phyloP scores from a whole-genome alignment of 768 basidiomycete genomes.

The Rhizopogon vesiculosus region DNA sequence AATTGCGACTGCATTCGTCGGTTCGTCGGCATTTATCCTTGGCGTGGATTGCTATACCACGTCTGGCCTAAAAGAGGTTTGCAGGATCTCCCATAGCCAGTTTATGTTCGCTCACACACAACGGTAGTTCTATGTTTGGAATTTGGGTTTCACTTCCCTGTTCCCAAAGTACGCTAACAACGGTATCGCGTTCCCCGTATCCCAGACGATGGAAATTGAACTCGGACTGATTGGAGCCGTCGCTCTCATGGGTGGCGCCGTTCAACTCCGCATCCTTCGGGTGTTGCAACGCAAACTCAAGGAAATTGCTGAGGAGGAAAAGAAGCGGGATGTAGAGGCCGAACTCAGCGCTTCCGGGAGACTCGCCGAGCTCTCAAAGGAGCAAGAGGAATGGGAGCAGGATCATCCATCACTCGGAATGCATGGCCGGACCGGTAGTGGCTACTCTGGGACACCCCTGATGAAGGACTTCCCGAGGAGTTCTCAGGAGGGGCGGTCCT shows the following conservation, averaged over 20 bases:
- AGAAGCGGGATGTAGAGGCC: conserved; percentile 66
- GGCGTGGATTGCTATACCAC: conserved; percentile 94
- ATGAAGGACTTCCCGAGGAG: conserved; percentile 62
- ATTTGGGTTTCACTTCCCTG: conserved; percentile 77
- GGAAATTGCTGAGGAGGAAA: conserved; percentile 75
- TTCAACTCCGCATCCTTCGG: conserved; percentile 83
- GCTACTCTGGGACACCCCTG: conserved; percentile 56
- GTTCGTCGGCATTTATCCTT: conserved; percentile 85
- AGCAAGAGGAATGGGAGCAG: conserved; percentile 83
- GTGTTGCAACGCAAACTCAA: conserved; percentile 74
- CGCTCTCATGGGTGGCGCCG: conserved; percentile 80
- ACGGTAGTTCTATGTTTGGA: conserved; percentile 89
- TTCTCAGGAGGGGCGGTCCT: conserved; percentile 35
- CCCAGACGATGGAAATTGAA: conserved; percentile 91
- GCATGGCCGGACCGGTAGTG: conserved; percentile 62
- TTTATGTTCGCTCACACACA: conserved; percentile 10
- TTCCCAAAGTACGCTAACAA: conserved; percentile 73
- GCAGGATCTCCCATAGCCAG: conserved; percentile 4
- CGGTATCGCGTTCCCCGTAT: conserved; percentile 73
- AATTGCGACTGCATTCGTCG: conserved; percentile 84
- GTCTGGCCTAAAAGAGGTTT: conserved; percentile 88
- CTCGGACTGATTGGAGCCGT: conserved; percentile 84
- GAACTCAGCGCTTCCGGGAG: conserved; percentile 70
- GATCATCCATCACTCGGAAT: conserved; percentile 65
- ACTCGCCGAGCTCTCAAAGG: conserved; percentile 58